Evolutionary conservation across 495 filamentous ascomycete species (phyloP).

Genomic region (Hyphodiscus hymeniophilus): DNA sequence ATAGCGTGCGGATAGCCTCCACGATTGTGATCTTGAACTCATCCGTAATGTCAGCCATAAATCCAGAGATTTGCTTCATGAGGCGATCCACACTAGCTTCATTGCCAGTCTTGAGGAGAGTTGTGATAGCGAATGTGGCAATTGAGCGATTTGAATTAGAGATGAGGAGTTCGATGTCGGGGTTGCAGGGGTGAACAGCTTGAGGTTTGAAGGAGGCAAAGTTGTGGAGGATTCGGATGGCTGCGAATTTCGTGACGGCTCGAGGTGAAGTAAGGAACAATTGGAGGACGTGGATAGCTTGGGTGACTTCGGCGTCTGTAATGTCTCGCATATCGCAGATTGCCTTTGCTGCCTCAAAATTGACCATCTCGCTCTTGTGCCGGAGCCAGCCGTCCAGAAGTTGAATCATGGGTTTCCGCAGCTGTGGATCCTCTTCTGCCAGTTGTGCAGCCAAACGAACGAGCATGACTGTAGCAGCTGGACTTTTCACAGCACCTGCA

Average conservation of each 20-base stretch:
- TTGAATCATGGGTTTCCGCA: conserved; percentile 91
- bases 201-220: conserved; percentile 93
- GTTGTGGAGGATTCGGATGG: conserved; percentile 92
- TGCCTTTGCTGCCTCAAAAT: conserved; percentile 97
- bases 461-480: conserved; percentile 83
- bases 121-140: conserved; percentile 96
- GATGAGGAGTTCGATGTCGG: conserved; percentile 91
- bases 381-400: conserved; percentile 92
- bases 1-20: conserved; percentile 91
- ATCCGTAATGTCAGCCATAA: conserved; percentile 97
- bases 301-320: conserved; percentile 81
- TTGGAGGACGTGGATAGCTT: conserved; percentile 91
- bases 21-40: conserved; percentile 99
- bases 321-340: conserved; percentile 93
- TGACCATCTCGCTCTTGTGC: conserved; percentile 99
- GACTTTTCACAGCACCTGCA: conserved; percentile 87
- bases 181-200: conserved; percentile 88
- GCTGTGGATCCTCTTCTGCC: conserved; percentile 81
- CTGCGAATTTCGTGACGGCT: conserved; percentile 95
- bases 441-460: conserved; percentile 91
- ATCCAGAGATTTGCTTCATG: conserved; percentile 96
- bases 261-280: conserved; percentile 95
- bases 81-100: conserved; percentile 93
- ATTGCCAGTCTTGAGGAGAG: conserved; percentile 94
- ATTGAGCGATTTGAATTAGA: conserved; percentile 96